Evolutionary conservation across 495 filamentous ascomycete species (phyloP).

Genomic region (Geopyxis carbonaria): DNA sequence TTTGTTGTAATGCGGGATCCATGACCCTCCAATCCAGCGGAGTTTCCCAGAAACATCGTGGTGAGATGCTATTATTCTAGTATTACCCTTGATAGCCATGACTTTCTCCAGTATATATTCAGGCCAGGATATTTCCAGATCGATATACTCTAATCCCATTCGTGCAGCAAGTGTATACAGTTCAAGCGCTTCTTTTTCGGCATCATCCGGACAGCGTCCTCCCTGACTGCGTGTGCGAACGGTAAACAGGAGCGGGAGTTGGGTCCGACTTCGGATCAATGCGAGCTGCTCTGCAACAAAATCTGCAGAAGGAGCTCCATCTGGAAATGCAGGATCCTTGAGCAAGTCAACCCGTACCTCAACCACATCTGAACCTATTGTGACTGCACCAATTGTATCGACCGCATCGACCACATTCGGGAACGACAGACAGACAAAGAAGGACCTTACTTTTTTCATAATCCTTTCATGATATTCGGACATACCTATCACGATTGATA

Average conservation of each 20-base stretch:
- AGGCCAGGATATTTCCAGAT: slow-evolving; percentile 81
- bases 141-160: slow-evolving; percentile 76
- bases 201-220: slow-evolving; percentile 69
- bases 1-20: slow-evolving; percentile 73
- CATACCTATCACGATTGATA: slow-evolving; percentile 54
- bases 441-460: slow-evolving; percentile 57
- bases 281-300: slow-evolving; percentile 71
- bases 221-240: slow-evolving; percentile 74
- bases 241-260: slow-evolving; percentile 86
- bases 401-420: slow-evolving; percentile 46
- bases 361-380: slow-evolving; percentile 79
- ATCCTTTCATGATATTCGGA: slow-evolving; percentile 45
- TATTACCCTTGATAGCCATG: slow-evolving; percentile 48
- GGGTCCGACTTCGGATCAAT: slow-evolving; percentile 52
- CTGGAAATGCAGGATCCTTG: slow-evolving; percentile 45
- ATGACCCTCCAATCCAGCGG: slow-evolving; percentile 76
- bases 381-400: slow-evolving; percentile 50
- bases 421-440: slow-evolving; percentile 82
- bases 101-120: slow-evolving; percentile 51
- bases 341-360: slow-evolving; percentile 89
- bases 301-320: slow-evolving; percentile 46
- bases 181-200: slow-evolving; percentile 45
- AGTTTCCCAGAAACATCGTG: slow-evolving; percentile 68
- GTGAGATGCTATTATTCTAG: slow-evolving; percentile 83
- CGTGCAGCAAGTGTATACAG: slow-evolving; percentile 67